Conservation (phyloP, 805 yeast genomes). For the Nakazawaea ambrosiae region DNA sequence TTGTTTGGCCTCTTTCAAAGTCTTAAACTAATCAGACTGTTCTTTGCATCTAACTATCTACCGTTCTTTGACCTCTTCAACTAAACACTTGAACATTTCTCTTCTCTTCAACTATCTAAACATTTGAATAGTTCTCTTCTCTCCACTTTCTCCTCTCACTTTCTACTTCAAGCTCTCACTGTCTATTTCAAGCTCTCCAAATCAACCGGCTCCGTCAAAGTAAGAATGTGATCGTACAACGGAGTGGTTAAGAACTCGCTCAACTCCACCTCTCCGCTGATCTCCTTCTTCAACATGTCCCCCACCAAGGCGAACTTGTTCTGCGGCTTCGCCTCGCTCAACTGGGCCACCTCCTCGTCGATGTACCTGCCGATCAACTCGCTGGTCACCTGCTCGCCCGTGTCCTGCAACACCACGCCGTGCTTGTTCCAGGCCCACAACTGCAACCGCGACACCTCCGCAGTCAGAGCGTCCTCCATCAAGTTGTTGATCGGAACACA, state of each 20-base stretch:
- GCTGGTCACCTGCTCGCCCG: conserved; percentile 51
- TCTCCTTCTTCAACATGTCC: conserved; percentile 64
- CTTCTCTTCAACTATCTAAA: too few species aligned
- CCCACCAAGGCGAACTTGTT: conserved; percentile 68
- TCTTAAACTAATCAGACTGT: too few species aligned
- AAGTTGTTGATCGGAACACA: conserved; percentile 81
- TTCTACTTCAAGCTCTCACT: not conserved
- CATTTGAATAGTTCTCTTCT: too few species aligned
- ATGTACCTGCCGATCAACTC: conserved; percentile 50
- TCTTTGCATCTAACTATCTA: too few species aligned
- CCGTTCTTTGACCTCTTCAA: too few species aligned
- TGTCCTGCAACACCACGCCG: conserved; percentile 50
- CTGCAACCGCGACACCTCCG: conserved; percentile 80
- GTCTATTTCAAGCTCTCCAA: conserved; percentile 20
- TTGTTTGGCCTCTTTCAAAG: too few species aligned
- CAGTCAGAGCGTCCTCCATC: conserved; percentile 91
- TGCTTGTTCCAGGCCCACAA: conserved; percentile 81
- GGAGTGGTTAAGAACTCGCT: conserved; percentile 74
- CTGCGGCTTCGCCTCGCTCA: conserved; percentile 39
- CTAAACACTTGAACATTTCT: too few species aligned
- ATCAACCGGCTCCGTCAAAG: conserved; percentile 29
- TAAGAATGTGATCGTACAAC: conserved; percentile 66
- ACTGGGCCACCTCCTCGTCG: conserved; percentile 52
- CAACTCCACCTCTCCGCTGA: conserved; percentile 56
- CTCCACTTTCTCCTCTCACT: too few species aligned